Base-by-base conservation (phyloP, 805 yeast genomes). In the Lipomyces yamadae region DNA sequence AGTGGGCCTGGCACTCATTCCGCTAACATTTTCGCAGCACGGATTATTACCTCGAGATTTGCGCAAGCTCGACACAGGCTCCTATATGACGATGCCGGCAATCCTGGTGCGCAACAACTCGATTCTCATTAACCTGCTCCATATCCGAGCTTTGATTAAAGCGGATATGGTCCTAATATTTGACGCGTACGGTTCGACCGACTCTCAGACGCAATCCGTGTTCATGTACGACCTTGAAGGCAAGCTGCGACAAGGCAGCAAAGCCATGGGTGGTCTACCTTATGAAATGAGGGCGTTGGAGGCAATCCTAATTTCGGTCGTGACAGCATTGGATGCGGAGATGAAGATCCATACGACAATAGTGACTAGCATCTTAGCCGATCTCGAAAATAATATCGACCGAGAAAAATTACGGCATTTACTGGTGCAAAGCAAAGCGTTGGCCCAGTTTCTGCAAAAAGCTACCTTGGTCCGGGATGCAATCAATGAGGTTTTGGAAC, bases 241-340 rank as follows among this genome's bases (percentile, higher is more conserved):
- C 73, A 88, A 88, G 75, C 80, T 91, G 65, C 84, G 85, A 70
- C 73, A 75, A 60, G 77, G 77, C 29, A 62, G 76, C 45, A 71
- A 72, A 57, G 72, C 75, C 3, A 75, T 78, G 72, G 78, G 79
- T 3, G 82, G 83, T 4, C 79, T 92, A 24, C 94, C 97, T 0
- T 95, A 92, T 77, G 99, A 95, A 75, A 88, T 93, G 74, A 81
- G 96, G 58, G 99, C 98, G 0, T 76, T 95, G 52, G 99, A 95
- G 74, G 87, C 96, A 0, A 89, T 95, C 7, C 84, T 95, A 69
- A 86, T 91, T 37, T 88, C 90, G 61, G 96, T 91, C 1, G 83
- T 92, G 50, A 83, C 90, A 0, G 90, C 92, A 67, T 79, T 95
- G 59, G 88, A 88, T 58, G 88, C 93, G 0, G 99, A 95, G 75